Percentiles rank a stretch among this genome's conserved stretches.
Evolutionary conservation across 352 stramenopile genomes (phyloP).

Genomic region (Phytopythium delawarense): DNA sequence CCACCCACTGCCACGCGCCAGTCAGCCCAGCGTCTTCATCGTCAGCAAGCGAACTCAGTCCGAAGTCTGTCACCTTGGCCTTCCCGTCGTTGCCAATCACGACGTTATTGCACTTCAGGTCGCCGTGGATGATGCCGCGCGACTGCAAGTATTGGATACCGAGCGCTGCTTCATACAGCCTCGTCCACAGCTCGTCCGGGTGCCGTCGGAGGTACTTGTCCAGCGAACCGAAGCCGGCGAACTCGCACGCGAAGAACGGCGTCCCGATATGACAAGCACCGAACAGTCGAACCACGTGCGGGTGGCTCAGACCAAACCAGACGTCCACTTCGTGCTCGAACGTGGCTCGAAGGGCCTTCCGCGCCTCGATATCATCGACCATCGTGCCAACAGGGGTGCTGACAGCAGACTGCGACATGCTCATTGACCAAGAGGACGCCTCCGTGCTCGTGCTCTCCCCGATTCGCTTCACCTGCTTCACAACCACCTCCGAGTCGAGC

Average conservation of each 20-base stretch:
- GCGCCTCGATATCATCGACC: neutral
- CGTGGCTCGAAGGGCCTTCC: neutral
- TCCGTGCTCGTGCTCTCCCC: neutral
- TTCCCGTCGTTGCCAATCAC: neutral
- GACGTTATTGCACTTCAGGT: conserved; percentile 26
- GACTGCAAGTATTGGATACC: conserved; percentile 51
- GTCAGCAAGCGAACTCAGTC: neutral
- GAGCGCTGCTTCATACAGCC: conserved; percentile 21
- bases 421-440: neutral
- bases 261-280: conserved; percentile 9
- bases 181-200: conserved; percentile 10
- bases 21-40: conserved; percentile 7
- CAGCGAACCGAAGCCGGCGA: conserved; percentile 5
- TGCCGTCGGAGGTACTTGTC: conserved; percentile 9
- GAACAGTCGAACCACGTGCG: conserved; percentile 9
- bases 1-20: neutral
- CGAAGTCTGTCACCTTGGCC: conserved; percentile 9
- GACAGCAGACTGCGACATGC: neutral
- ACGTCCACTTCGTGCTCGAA: conserved; percentile 12
- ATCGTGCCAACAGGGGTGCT: neutral
- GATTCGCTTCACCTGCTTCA: neutral
- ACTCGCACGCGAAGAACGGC: conserved; percentile 14
- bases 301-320: conserved; percentile 10
- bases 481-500: conserved; percentile 1
- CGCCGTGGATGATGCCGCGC: conserved; percentile 49